phyloP scores from a whole-genome alignment of 208 protist species.

The Acanthamoeba royreba region DNA sequence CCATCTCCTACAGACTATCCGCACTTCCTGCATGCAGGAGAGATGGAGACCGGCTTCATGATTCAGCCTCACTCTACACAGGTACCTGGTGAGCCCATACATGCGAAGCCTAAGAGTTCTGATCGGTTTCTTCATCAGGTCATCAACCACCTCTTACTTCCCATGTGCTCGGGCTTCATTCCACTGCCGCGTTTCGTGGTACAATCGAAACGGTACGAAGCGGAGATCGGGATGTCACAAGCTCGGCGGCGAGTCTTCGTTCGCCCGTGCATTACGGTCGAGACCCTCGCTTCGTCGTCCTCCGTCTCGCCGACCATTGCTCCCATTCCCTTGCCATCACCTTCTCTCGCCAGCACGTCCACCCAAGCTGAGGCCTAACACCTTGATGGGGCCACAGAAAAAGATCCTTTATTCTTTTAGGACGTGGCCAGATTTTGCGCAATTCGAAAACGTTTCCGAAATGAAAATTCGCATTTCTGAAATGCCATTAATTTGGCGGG shows the following conservation, averaged over 20 bases:
- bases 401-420: no score
- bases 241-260: background rate
- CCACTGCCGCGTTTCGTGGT: background rate
- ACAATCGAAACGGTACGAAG: background rate
- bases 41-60: constrained; percentile 1
- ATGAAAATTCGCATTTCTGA: no score
- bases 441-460: no score
- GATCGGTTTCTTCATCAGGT: background rate
- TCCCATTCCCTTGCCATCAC: no score
- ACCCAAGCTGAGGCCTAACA: no score
- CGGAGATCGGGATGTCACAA: background rate
- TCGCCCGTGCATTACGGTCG: no score
- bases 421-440: no score
- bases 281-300: no score
- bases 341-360: no score
- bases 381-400: no score
- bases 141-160: background rate
- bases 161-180: background rate
- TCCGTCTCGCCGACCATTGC: no score
- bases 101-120: background rate
- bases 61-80: background rate
- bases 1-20: background rate
- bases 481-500: no score
- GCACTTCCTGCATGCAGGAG: background rate
- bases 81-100: background rate